A percentile compares a stretch with the other conserved stretches of the same genome.
These are phyloP conservation scores for Tuber magnatum DNA, from an alignment of 495 filamentous ascomycete genomes.

Conservation along the genomic window DNA sequence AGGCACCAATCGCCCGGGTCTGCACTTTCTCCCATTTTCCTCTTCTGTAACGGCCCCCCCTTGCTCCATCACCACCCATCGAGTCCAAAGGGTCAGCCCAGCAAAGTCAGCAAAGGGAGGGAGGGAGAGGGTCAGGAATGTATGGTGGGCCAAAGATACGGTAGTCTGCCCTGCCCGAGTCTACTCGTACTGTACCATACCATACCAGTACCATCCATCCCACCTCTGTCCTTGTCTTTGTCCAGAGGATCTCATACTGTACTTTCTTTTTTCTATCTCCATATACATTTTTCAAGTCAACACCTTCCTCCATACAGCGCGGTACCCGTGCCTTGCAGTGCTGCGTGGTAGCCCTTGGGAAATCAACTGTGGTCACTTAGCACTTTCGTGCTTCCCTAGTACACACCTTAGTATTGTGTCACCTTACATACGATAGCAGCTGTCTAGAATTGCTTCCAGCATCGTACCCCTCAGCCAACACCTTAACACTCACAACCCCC, in stretches of 20 bases:
- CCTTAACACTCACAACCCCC: background rate
- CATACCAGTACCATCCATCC: no score
- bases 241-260: background rate
- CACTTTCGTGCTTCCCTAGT: background rate
- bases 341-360: background rate
- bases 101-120: background rate
- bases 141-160: background rate
- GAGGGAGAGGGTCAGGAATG: background rate
- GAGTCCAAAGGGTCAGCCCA: background rate
- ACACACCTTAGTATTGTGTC: constrained; percentile 1
- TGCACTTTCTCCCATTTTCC: background rate
- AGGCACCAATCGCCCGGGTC: background rate
- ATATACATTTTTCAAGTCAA: background rate
- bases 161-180: background rate
- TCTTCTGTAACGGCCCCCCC: background rate
- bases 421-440: background rate
- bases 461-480: background rate
- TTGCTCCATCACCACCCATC: background rate
- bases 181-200: no score
- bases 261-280: background rate
- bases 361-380: constrained; percentile 1
- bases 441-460: background rate
- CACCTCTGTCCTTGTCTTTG: background rate
- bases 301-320: background rate
- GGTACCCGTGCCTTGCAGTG: background rate